These are phyloP conservation scores for Rutstroemia sp. DNA, from an alignment of 2,329 filamentous ascomycete species.

Conservation along the genomic window DNA sequence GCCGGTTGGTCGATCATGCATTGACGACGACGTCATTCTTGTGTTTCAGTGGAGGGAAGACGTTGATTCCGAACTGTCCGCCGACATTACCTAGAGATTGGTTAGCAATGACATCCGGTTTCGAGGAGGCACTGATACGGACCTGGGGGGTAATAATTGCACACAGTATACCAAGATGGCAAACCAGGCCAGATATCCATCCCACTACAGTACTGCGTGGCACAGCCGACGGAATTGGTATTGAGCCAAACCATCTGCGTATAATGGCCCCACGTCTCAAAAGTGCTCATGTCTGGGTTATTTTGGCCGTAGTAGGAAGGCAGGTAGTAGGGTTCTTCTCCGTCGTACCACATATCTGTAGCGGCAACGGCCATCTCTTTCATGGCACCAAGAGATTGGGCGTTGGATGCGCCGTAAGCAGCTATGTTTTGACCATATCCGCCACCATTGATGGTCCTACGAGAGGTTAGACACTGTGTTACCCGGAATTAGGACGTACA, in stretches of 20 bases:
- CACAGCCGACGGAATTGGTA: conserved; percentile 55
- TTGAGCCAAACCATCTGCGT: conserved; percentile 64
- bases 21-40: neutral
- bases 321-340: conserved; percentile 55
- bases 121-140: neutral
- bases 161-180: conserved; percentile 65
- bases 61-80: conserved; percentile 7
- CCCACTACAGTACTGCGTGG: conserved; percentile 43
- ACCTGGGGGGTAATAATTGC: conserved; percentile 59
- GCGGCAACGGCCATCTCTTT: conserved; percentile 56
- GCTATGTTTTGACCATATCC: conserved; percentile 89
- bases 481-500: conserved; percentile 29
- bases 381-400: conserved; percentile 38
- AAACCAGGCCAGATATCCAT: conserved; percentile 33
- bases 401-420: conserved; percentile 43
- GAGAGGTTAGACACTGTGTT: neutral
- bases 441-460: conserved; percentile 46
- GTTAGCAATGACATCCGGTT: neutral
- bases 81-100: conserved; percentile 3
- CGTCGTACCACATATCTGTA: conserved; percentile 85
- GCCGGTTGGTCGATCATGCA: neutral
- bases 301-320: conserved; percentile 47
- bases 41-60: conserved; percentile 6
- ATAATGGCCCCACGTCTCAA: conserved; percentile 66
- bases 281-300: conserved; percentile 53